Conservation (phyloP, 106 monocot species). For the Apostasia ramifera region DNA sequence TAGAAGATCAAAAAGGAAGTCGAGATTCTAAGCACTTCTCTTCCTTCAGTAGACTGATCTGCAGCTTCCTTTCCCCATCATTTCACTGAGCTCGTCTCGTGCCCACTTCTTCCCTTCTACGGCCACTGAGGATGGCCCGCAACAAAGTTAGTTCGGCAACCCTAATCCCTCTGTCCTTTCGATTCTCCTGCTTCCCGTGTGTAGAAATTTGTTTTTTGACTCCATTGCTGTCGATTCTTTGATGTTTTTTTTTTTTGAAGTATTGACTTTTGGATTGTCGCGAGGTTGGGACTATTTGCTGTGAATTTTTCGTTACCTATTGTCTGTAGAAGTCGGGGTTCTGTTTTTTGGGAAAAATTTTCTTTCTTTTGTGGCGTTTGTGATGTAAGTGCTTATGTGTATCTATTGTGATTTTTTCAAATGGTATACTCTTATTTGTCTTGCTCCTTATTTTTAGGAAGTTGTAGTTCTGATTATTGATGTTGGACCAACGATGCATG, state of each 20-base stretch:
- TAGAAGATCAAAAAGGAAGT: not conserved
- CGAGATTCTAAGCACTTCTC: not conserved
- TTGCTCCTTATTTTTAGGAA: slow-evolving; percentile 35
- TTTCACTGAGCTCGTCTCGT: not conserved
- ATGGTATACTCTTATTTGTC: too few species aligned
- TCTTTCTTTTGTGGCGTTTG: too few species aligned
- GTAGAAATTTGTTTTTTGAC: not conserved
- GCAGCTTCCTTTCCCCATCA: not conserved
- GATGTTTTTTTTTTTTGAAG: not conserved
- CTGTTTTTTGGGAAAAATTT: too few species aligned
- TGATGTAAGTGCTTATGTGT: too few species aligned
- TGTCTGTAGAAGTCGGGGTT: too few species aligned
- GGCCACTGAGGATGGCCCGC: slow-evolving; percentile 13
- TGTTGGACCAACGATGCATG: slow-evolving; percentile 88
- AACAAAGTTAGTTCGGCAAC: slow-evolving; percentile 6
- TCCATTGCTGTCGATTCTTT: not conserved
- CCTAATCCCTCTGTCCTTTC: not conserved
- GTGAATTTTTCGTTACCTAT: too few species aligned
- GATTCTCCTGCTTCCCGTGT: not conserved
- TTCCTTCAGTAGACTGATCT: not conserved
- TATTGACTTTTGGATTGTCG: too few species aligned
- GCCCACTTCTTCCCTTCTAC: not conserved
- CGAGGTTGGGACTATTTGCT: too few species aligned
- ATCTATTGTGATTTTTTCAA: too few species aligned
- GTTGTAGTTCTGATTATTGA: slow-evolving; percentile 71